A percentile compares a stretch with the other conserved stretches of the same genome.
Conservation (phyloP, 306 rosid species). For the Acacia acuminata region DNA sequence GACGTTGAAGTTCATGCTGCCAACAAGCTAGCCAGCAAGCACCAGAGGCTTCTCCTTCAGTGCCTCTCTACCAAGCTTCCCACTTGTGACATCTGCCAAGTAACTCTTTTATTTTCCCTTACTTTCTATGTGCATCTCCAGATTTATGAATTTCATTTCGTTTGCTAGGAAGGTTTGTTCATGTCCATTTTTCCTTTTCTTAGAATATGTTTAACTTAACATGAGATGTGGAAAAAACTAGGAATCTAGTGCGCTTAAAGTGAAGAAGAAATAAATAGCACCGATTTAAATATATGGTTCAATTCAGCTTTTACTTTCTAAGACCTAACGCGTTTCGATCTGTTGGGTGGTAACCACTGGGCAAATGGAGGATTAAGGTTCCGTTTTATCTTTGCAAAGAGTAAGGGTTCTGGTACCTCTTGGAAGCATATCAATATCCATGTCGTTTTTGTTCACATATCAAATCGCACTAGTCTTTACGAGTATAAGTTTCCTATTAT, state of each 20-base stretch:
- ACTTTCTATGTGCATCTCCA: conserved; percentile 2
- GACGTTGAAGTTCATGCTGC: conserved; percentile 98
- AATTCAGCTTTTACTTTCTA: neutral
- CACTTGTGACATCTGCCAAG: conserved; percentile 93
- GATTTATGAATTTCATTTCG: neutral
- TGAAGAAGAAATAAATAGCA: neutral
- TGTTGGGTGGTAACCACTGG: neutral
- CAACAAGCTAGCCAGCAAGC: conserved; percentile 95
- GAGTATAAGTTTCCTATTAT: neutral
- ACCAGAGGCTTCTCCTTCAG: conserved; percentile 91
- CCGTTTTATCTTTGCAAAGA: neutral
- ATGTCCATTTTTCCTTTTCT: neutral
- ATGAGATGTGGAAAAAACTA: neutral
- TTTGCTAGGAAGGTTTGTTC: neutral
- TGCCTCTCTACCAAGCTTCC: conserved; percentile 84
- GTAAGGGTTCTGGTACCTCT: neutral
- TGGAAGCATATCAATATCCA: neutral
- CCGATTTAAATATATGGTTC: neutral
- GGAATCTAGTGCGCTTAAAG: neutral
- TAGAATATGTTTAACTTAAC: neutral
- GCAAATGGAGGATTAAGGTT: neutral
- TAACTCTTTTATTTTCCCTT: conserved; percentile 26
- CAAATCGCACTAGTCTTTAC: neutral
- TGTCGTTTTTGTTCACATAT: neutral
- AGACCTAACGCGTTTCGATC: neutral